phyloP scores from a whole-genome alignment of 495 filamentous ascomycete species.

The Neurospora sp. region DNA sequence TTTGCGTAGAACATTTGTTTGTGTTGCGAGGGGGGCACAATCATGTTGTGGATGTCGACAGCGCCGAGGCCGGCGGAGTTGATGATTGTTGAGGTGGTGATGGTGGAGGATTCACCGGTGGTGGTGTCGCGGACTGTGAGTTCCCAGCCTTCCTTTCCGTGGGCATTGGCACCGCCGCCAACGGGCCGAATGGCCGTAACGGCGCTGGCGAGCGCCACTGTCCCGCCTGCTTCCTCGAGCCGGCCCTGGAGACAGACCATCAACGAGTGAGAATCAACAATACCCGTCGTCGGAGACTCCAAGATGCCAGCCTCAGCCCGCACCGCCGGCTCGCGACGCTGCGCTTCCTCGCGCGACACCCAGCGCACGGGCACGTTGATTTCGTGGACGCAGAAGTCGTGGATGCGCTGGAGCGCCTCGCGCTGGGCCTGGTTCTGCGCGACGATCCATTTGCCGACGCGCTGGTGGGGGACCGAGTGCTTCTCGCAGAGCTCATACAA shows the following conservation, averaged over 20 bases:
- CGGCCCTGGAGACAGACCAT: slow-evolving; percentile 69
- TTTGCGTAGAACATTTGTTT: slow-evolving; percentile 72
- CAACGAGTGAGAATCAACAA: slow-evolving; percentile 75
- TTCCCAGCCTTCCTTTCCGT: slow-evolving; percentile 38
- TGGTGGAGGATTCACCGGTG: slow-evolving; percentile 37
- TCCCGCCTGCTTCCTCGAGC: slow-evolving; percentile 70
- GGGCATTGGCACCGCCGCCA: slow-evolving; percentile 40
- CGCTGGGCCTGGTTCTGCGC: slow-evolving; percentile 68
- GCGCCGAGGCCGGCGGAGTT: slow-evolving; percentile 82
- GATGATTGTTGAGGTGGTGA: slow-evolving; percentile 67
- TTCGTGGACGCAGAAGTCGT: slow-evolving; percentile 48
- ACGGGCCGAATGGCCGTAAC: slow-evolving; percentile 53
- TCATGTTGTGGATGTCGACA: slow-evolving; percentile 68
- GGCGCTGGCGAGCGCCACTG: slow-evolving; percentile 51
- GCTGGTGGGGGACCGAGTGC: slow-evolving; percentile 57
- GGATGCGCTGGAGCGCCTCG: slow-evolving; percentile 52
- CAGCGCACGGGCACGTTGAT: slow-evolving; percentile 68
- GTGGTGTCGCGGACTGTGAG: slow-evolving; percentile 32
- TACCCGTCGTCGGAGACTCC: slow-evolving; percentile 77
- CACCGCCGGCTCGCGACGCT: slow-evolving; percentile 60
- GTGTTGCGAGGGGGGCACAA: slow-evolving; percentile 52
- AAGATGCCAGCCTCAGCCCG: slow-evolving; percentile 64
- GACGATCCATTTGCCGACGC: slow-evolving; percentile 89
- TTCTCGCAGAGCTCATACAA: slow-evolving; percentile 69
- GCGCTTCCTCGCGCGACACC: slow-evolving; percentile 50